Conservation (phyloP, 1,284 basidiomycete species). For the Rhizopogon hawkerae region DNA sequence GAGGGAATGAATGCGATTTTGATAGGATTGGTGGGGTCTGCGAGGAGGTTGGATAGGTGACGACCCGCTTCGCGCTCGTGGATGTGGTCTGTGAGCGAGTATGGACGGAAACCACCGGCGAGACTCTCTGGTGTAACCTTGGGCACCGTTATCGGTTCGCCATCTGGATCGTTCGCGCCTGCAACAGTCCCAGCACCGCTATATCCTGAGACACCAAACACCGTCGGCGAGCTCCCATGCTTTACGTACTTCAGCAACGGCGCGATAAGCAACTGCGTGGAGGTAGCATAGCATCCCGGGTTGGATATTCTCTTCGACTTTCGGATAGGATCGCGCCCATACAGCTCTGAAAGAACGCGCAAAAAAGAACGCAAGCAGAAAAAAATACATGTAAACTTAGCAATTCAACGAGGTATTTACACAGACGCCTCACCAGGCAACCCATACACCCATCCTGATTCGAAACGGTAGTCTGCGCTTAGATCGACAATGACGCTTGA, state of each 20-base stretch:
- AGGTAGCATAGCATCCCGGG: conserved; percentile 96
- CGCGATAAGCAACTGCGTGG: conserved; percentile 84
- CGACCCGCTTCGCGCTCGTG: conserved; percentile 91
- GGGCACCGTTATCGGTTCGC: conserved; percentile 67
- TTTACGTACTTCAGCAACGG: conserved; percentile 76
- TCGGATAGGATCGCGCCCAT: conserved; percentile 67
- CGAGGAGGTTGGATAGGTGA: conserved; percentile 67
- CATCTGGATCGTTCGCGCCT: conserved; percentile 54
- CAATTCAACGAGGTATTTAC: conserved; percentile 23
- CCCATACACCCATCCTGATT: conserved; percentile 93
- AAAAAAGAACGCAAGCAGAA: conserved; percentile 15
- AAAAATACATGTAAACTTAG: conserved; percentile 28
- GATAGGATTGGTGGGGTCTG: conserved; percentile 30
- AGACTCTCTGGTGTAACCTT: conserved; percentile 80
- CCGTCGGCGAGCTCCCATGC: conserved; percentile 63
- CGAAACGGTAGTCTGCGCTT: conserved; percentile 93
- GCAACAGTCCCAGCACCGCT: conserved; percentile 90
- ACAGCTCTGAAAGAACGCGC: conserved; percentile 63
- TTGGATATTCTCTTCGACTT: conserved; percentile 84
- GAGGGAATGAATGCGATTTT: conserved; percentile 82
- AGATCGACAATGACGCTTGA: conserved; percentile 83
- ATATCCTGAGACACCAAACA: conserved; percentile 92
- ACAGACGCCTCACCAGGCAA: conserved; percentile 84
- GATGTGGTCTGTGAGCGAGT: conserved; percentile 93
- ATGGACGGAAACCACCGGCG: conserved; percentile 71